phyloP scores from a whole-genome alignment of 192 early-diverging fungal genomes.

The Diversispora epigaea region DNA sequence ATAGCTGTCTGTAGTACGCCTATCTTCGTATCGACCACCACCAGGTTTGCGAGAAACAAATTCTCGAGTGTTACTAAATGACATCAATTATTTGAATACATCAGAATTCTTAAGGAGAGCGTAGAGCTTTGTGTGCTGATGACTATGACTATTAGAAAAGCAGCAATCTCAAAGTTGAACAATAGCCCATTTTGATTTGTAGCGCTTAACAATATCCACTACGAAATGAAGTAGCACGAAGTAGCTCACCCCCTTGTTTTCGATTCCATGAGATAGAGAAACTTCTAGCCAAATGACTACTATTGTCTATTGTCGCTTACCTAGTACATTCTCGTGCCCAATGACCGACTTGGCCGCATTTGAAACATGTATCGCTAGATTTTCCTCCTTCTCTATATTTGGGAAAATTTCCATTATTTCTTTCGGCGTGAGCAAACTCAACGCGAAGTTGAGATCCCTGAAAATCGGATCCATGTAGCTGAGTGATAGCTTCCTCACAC shows the following conservation, averaged over 20 bases:
- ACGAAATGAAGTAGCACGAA: background rate
- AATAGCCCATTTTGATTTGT: background rate
- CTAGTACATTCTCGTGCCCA: conserved; percentile 36
- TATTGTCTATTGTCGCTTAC: conserved; percentile 20
- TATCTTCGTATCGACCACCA: conserved; percentile 25
- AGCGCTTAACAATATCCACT: too few relatives aligned
- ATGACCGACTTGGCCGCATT: conserved; percentile 33
- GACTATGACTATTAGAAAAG: background rate
- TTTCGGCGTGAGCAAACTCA: conserved; percentile 34
- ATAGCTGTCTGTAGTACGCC: conserved; percentile 20
- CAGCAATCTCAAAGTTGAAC: background rate
- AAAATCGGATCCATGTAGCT: conserved; percentile 33
- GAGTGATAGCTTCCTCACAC: conserved; percentile 33
- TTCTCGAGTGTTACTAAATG: conserved; percentile 16
- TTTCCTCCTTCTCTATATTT: conserved; percentile 13
- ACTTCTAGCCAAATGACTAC: background rate
- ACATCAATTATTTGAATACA: conserved; percentile 25
- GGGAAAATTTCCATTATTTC: background rate
- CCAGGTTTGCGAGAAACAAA: conserved; percentile 19
- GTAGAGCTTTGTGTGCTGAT: too few relatives aligned
- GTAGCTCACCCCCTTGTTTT: background rate
- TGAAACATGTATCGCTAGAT: conserved; percentile 33
- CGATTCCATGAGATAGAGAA: background rate
- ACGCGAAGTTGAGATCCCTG: conserved; percentile 33
- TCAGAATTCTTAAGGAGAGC: conserved; percentile 18